Evolutionary conservation across 2,329 filamentous ascomycete genomes (phyloP), one percentile per base, ranked within the genome.

Genomic region (Pseudopithomyces maydicus): DNA sequence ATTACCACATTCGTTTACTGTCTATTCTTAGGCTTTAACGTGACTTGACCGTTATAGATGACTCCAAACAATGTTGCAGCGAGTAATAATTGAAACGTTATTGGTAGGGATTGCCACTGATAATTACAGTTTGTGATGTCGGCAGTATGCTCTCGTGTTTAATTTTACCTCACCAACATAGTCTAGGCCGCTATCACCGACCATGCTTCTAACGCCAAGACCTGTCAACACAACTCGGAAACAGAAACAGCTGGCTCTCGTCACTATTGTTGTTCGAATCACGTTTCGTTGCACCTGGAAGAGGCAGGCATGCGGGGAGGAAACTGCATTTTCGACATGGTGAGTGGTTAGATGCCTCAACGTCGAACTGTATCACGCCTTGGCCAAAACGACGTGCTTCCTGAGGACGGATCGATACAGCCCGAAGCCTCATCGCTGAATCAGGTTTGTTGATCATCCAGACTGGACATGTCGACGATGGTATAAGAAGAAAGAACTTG

Each of bases 371-470:
- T 63, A 55, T 55, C 60, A 66, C 58, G 41, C 61, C 71, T 74
- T 74, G 71, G 71, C 71, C 64, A 67, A 70, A 70, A 70, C 65
- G 17, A 45, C 46, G 38, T 55, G 56, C 54, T 57, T 65, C 62
- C 63, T 58, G 44, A 65, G 47, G 50, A 33, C 64, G 62, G 64
- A 54, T 57, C 45, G 45, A 36, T 42, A 35, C 32, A 43, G 51
- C 38, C 59, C 55, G 58, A 43, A 52, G 57, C 56, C 46, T 50
- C 20, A 59, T 20, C 19, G 50, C 35, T 39, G 46, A 57, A 46
- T 46, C 22, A 20, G 15, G 39, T 4, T 35, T 22, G 14, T 38
- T n/a, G 19, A 19, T 8, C 44, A 17, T 50, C 23, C 19, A 29
- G 23, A 33, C 23, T 48, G 11, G 19, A 19, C 4, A 29, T 17